Base-by-base conservation (phyloP, 2,329 filamentous ascomycete genomes). In the Colletotrichum somersetense region DNA sequence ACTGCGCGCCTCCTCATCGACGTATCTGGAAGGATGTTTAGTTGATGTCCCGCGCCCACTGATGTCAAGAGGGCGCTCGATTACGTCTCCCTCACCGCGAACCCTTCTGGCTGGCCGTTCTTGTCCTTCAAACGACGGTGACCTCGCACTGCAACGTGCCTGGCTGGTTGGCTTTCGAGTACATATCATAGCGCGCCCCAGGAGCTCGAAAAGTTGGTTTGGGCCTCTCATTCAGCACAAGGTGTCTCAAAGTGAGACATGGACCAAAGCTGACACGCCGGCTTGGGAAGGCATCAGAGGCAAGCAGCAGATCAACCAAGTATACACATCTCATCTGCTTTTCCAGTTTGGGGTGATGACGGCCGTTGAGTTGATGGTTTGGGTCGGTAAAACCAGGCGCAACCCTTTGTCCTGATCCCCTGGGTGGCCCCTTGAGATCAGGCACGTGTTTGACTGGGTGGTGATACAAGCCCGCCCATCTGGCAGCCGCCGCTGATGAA, bases 261-360 rank as follows among this genome's bases (percentile, higher is more conserved):
- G 26, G 26, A 26, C n/a, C 44, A 40, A 61, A 48, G 35, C 18
- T 38, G 48, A 8, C 11, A 58, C 23, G 48, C 46, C 61, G 18
- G 59, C 55, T 46, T n/a, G 44, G 26, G n/a, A 53, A 58, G 62
- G 59, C n/a, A 16, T 57, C 64, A 42, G 48, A 48, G 20, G 33
- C 35, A 52, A 35, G 40, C 59, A 59, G 35, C 40, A 61, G 26
- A 35, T 23, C 46, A 11, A 12, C 30, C 16, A 35, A 23, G 48
- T 33, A n/a, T n/a, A 20, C 75, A 69, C 71, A 75, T 75, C 30
- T 74, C 70, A 46, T 74, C 53, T n/a, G 65, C 63, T 66, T 77
- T 77, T 52, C 76, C 16, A 77, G 73, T 63, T 77, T 78, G 30
- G 76, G 75, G 75, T 78, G 59, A 79, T 72, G 72, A 77, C 67